Evolutionary conservation across 202 grass and related monocot species (phyloP), one percentile per base, ranked within the genome.

Genomic region (Schoenoplectus tabernaemontani): DNA sequence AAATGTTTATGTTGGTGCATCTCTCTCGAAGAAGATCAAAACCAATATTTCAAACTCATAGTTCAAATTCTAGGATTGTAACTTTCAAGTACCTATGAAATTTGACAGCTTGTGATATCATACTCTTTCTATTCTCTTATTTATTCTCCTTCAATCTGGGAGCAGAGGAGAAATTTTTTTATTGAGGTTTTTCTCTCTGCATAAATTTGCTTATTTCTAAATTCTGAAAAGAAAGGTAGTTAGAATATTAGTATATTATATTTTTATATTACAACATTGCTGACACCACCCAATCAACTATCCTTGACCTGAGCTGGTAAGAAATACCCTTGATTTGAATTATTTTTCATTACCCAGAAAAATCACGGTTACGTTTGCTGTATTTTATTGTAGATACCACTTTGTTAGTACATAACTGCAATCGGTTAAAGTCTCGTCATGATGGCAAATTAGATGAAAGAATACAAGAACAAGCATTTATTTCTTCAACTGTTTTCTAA

Each of bases 151-250:
- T 54, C 50, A 15, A 19, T 2, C 16, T n/a, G 1, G 4, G 51
- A 56, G 17, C 51, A 20, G 51, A 16, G 4, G 17, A 56, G 4
- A 59, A 59, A 10, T 59, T 9, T 24, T 7, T 59, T 23, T 22
- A 23, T 9, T 32, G 24, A 12, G 11, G n/a, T n/a, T n/a, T 63
- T 59, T 33, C 26, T 24, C 23, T 0, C 50, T 64, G 38, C 28
- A 43, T 71, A 78, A 58, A 44, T 66, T 83, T 89, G 86, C 85
- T 97, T 93, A 9, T 50, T 13, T 50, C 15, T 16, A 50, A 1
- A 46, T 46, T 46, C 0, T 9, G 11, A 46, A 46, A 46, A n/a
- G n/a, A n/a, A n/a, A n/a, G n/a, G n/a, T n/a, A n/a, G n/a, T n/a
- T n/a, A n/a, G n/a, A n/a, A n/a, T n/a, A n/a, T n/a, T n/a, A n/a